Percentiles rank a stretch among this genome's conserved stretches.
Conservation (phyloP, 192 early-diverging fungal species). For the Dispira simplex region DNA sequence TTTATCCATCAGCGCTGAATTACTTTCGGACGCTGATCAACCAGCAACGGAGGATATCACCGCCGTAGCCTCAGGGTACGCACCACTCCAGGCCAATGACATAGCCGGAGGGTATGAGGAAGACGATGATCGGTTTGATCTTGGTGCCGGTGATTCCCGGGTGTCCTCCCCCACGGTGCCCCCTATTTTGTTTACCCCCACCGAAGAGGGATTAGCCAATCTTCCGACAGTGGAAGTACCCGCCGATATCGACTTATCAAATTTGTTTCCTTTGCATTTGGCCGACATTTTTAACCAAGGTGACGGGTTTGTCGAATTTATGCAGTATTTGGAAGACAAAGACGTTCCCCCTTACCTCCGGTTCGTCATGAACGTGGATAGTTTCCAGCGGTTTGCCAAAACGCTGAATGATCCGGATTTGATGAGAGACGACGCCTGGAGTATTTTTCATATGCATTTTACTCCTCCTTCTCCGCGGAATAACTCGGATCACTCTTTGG, state of each 20-base stretch:
- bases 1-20: too few relatives aligned
- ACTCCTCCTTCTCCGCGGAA: neutral
- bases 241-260: neutral
- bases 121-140: neutral
- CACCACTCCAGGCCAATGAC: neutral
- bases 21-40: neutral
- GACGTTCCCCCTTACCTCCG: constrained; percentile 6
- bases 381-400: constrained; percentile 7
- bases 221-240: neutral
- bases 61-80: neutral
- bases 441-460: constrained; percentile 12
- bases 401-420: constrained; percentile 11
- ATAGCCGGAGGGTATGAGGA: neutral
- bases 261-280: neutral
- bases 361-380: constrained; percentile 11
- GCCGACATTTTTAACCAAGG: neutral
- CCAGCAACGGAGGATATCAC: neutral
- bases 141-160: neutral
- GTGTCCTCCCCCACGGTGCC: too few relatives aligned
- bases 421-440: constrained; percentile 12
- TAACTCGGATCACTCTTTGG: neutral
- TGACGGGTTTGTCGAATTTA: constrained; percentile 9
- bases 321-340: constrained; percentile 11
- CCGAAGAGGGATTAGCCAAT: too few relatives aligned
- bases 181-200: too few relatives aligned